These are phyloP conservation scores for Eucalyptus erythrocorys DNA, from an alignment of 345 rosid species.

Conservation along the genomic window DNA sequence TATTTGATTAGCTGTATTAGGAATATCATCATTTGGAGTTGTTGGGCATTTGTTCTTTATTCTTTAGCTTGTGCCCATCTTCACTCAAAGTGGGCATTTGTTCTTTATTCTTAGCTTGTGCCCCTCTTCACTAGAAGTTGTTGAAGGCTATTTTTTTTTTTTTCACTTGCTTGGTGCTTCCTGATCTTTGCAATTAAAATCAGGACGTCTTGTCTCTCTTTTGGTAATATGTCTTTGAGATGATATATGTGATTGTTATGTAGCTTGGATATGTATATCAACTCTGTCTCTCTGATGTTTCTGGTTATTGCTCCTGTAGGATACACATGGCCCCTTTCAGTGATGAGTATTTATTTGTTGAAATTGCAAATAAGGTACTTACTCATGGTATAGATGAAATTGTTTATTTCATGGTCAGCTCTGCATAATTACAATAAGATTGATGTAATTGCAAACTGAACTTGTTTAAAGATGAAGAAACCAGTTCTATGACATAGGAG, in stretches of 20 bases:
- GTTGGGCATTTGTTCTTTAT: not conserved
- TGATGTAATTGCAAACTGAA: not conserved
- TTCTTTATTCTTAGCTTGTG: not conserved
- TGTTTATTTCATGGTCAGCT: not conserved
- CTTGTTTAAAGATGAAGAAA: not conserved
- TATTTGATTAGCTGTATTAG: not conserved
- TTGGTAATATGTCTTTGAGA: not conserved
- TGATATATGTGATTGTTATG: not conserved
- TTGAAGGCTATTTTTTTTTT: not conserved
- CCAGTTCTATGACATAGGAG: not conserved
- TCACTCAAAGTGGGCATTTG: not conserved
- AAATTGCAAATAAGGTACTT: conserved; percentile 96
- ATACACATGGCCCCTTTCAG: conserved; percentile 99
- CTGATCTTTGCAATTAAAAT: not conserved
- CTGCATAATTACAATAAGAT: not conserved
- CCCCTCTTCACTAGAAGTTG: not conserved
- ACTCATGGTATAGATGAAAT: not conserved
- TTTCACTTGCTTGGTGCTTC: not conserved
- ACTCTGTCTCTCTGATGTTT: not conserved
- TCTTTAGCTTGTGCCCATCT: not conserved
- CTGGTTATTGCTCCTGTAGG: conserved; percentile 37
- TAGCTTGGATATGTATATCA: not conserved
- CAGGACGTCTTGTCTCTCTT: not conserved
- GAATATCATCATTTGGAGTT: not conserved
- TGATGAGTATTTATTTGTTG: conserved; percentile 89